Percentiles rank a stretch among this genome's conserved stretches.
phyloP scores from a whole-genome alignment of 257 asterid genomes.

The Paulownia fortunei region DNA sequence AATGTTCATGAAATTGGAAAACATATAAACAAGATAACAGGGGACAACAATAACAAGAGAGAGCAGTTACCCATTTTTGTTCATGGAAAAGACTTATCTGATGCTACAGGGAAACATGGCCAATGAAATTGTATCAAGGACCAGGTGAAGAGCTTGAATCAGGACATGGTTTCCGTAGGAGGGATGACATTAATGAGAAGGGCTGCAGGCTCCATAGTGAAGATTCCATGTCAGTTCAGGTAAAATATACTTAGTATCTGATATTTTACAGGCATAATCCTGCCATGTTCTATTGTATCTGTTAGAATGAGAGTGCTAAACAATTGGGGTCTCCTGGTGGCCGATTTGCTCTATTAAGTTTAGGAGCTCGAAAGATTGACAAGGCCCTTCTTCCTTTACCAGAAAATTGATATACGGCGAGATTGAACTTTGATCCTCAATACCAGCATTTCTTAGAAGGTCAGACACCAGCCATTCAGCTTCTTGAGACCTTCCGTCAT shows the following conservation, averaged over 20 bases:
- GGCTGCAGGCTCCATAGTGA: neutral
- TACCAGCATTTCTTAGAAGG: conserved; percentile 31
- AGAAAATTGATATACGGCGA: conserved; percentile 40
- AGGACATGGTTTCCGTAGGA: too few relatives aligned
- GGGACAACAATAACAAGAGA: too few relatives aligned
- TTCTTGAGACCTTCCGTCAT: conserved; percentile 37
- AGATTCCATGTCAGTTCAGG: neutral
- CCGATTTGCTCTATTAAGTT: conserved; percentile 33
- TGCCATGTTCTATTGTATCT: neutral
- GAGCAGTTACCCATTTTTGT: too few relatives aligned
- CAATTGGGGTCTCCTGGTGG: conserved; percentile 41
- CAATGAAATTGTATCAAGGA: too few relatives aligned
- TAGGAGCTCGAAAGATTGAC: conserved; percentile 22
- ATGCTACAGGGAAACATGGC: too few relatives aligned
- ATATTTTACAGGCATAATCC: neutral
- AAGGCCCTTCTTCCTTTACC: conserved; percentile 35
- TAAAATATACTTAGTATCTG: neutral
- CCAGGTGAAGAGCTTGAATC: too few relatives aligned
- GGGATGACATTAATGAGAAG: neutral
- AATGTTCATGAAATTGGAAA: too few relatives aligned
- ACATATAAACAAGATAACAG: too few relatives aligned
- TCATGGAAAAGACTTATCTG: too few relatives aligned
- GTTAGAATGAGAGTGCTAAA: conserved; percentile 22
- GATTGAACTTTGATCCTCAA: conserved; percentile 40
- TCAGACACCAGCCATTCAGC: conserved; percentile 38